Evolutionary conservation across 1,284 basidiomycete species (phyloP).

Genomic region (Trichosporon sp.): DNA sequence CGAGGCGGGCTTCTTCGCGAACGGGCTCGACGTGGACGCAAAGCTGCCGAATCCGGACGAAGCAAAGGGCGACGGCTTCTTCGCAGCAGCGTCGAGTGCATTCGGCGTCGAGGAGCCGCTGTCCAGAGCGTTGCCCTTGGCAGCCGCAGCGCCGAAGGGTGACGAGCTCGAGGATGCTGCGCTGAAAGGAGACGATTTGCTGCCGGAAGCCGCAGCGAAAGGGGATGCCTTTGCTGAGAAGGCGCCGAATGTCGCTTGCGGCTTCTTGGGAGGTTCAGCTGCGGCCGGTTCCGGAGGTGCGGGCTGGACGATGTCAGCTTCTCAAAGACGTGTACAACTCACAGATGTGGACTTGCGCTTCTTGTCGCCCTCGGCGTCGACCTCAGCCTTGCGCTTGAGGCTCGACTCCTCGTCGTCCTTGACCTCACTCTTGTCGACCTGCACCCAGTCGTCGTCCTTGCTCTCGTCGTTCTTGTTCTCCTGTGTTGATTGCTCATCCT

Average conservation of each 20-base stretch:
- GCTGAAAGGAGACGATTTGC: slow-evolving; percentile 54
- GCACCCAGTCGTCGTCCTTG: slow-evolving; percentile 15
- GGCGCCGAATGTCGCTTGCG: slow-evolving; percentile 53
- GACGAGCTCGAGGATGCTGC: slow-evolving; percentile 34
- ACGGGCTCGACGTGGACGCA: slow-evolving; percentile 30
- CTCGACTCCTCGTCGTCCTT: slow-evolving; percentile 17
- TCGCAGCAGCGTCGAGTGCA: slow-evolving; percentile 7
- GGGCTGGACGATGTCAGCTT: not conserved
- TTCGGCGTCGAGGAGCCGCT: slow-evolving; percentile 5
- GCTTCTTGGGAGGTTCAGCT: slow-evolving; percentile 26
- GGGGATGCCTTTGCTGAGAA: slow-evolving; percentile 47
- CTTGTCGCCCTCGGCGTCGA: slow-evolving; percentile 28
- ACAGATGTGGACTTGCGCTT: slow-evolving; percentile 21
- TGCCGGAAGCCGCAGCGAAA: slow-evolving; percentile 14
- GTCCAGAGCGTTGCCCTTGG: slow-evolving; percentile 12
- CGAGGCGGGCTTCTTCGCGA: slow-evolving; percentile 29
- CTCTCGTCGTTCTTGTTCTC: slow-evolving; percentile 3
- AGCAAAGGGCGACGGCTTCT: slow-evolving; percentile 23
- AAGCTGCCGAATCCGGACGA: slow-evolving; percentile 37
- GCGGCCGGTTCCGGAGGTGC: slow-evolving; percentile 4
- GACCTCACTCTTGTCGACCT: slow-evolving; percentile 21
- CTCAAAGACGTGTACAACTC: not conserved
- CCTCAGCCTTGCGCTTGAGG: slow-evolving; percentile 39
- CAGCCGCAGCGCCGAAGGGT: slow-evolving; percentile 41
- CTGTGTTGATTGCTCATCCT: slow-evolving; percentile 7